phyloP scores from a whole-genome alignment of 352 stramenopile genomes.

The Nothophytophthora sp. region DNA sequence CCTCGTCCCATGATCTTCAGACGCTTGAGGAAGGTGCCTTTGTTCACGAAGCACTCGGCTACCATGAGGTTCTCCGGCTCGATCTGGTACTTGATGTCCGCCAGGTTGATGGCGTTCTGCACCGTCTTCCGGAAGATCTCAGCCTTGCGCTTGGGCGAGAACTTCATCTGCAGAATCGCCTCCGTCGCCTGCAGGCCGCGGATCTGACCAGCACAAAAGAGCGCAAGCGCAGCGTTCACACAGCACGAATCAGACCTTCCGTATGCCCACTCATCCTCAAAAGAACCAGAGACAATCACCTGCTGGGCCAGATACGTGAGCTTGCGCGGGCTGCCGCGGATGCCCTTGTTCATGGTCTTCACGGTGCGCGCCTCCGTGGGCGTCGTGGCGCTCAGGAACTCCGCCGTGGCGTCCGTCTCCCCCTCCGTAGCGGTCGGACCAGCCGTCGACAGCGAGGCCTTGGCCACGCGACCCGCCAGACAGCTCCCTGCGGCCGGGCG shows the following conservation, averaged over 20 bases:
- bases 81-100: constrained; percentile 89
- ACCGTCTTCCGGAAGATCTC: constrained; percentile 84
- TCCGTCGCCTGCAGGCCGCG: constrained; percentile 73
- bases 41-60: constrained; percentile 86
- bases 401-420: constrained; percentile 43
- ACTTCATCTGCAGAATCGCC: constrained; percentile 86
- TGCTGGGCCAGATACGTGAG: constrained; percentile 82
- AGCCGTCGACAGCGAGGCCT: constrained; percentile 50
- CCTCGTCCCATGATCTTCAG: constrained; percentile 85
- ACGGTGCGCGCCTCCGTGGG: constrained; percentile 53
- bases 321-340: constrained; percentile 82
- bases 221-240: not conserved
- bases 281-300: no score
- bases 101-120: constrained; percentile 87
- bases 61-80: constrained; percentile 85
- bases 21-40: constrained; percentile 83
- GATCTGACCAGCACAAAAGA: no score
- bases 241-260: not conserved
- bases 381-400: constrained; percentile 66
- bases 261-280: not conserved
- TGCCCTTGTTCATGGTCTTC: constrained; percentile 83
- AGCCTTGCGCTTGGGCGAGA: constrained; percentile 86
- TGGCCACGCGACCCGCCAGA: constrained; percentile 20
- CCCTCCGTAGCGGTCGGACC: constrained; percentile 20
- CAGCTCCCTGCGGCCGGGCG: constrained; percentile 33